Conservation (phyloP, 1,139 yeast species). For the Wickerhamiella pararugosa region DNA sequence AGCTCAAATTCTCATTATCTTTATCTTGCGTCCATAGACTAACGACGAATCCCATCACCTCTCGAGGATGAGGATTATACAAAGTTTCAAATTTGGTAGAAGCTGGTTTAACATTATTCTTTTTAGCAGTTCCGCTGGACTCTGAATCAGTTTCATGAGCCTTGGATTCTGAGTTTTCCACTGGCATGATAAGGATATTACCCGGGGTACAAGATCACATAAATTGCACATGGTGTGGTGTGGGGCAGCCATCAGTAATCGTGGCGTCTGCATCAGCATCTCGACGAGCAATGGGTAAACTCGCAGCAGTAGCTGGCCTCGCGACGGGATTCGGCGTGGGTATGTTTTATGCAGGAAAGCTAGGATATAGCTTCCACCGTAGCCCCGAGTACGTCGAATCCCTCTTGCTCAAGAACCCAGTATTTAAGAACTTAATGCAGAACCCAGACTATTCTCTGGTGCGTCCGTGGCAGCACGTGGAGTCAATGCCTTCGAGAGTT, state of each 20-base stretch:
- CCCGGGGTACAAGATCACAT: no score
- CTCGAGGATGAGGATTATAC: slow-evolving; percentile 42
- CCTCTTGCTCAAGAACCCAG: slow-evolving; percentile 3
- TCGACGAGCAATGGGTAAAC: no score
- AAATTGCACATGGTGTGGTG: no score
- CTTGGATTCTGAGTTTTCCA: no score
- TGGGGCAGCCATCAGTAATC: no score
- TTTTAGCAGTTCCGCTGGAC: no score
- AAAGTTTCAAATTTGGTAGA: slow-evolving; percentile 1
- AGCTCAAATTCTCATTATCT: slow-evolving; percentile 42
- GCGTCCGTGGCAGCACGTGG: slow-evolving; percentile 1
- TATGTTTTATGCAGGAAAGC: background rate
- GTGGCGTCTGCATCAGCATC: no score
- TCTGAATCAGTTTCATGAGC: no score
- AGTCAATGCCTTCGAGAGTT: slow-evolving; percentile 24
- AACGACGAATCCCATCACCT: slow-evolving; percentile 47
- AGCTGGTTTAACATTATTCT: background rate
- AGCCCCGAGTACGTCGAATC: slow-evolving; percentile 7
- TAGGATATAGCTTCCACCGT: slow-evolving; percentile 9
- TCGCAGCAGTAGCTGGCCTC: background rate
- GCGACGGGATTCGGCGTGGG: slow-evolving; percentile 7
- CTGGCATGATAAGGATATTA: no score
- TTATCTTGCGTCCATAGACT: slow-evolving; percentile 58
- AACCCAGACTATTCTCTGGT: slow-evolving; percentile 1
- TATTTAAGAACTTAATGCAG: background rate